Percentiles rank a stretch among this genome's conserved stretches.
Conservation (phyloP, 164 flowering plant species). For the Echeveria elegans region DNA sequence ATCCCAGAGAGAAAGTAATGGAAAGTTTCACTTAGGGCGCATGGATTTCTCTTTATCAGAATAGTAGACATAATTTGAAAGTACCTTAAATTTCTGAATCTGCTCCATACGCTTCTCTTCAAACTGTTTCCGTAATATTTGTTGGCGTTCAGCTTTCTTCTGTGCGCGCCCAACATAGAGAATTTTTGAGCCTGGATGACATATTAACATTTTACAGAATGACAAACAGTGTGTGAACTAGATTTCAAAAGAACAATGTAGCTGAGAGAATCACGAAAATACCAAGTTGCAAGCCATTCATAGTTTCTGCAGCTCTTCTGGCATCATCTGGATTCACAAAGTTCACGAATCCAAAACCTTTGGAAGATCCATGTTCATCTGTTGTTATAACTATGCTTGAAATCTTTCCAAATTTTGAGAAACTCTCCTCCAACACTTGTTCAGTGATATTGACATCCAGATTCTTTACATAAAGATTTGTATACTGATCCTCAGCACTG, state of each 20-base stretch:
- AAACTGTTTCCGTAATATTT: constrained; percentile 44
- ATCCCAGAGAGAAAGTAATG: not conserved
- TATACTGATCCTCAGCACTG: constrained; percentile 45
- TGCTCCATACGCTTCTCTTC: constrained; percentile 69
- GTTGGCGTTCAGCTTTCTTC: constrained; percentile 71
- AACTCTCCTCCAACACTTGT: constrained; percentile 49
- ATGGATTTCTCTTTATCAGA: not conserved
- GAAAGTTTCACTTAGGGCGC: not conserved
- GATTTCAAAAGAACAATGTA: not conserved
- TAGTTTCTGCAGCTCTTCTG: constrained; percentile 44
- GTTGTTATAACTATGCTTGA: constrained; percentile 41
- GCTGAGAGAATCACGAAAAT: constrained; percentile 7
- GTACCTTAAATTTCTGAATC: constrained; percentile 53
- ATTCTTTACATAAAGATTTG: constrained; percentile 80
- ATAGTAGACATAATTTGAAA: not conserved
- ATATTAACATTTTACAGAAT: not conserved
- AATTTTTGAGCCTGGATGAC: constrained; percentile 51
- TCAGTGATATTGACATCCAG: constrained; percentile 54
- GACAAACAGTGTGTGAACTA: not conserved
- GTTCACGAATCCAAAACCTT: constrained; percentile 89
- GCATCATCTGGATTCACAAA: constrained; percentile 73
- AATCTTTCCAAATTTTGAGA: constrained; percentile 64
- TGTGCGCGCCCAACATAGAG: constrained; percentile 86
- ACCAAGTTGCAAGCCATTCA: constrained; percentile 76
- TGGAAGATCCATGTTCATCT: constrained; percentile 60